Evolutionary conservation across 495 filamentous ascomycete species (phyloP).

Genomic region (Aspergillus saccharolyticus): DNA sequence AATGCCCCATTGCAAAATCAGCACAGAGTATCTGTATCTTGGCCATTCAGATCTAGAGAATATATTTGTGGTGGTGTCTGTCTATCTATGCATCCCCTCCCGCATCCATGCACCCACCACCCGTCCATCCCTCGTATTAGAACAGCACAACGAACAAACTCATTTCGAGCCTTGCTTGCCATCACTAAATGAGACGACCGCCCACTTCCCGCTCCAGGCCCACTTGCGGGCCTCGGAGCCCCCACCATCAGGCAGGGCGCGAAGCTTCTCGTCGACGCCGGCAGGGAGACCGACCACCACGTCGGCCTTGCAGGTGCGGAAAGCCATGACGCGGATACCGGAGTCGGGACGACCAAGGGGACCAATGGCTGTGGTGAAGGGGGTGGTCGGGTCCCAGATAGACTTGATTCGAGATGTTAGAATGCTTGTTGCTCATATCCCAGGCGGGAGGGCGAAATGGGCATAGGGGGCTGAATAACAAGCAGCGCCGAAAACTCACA

Average conservation of each 20-base stretch:
- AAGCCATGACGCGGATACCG: conserved; percentile 73
- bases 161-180: conserved; percentile 54
- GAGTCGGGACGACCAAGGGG: conserved; percentile 69
- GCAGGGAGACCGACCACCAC: conserved; percentile 81
- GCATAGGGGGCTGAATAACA: not conserved
- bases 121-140: too few species aligned
- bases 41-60: too few species aligned
- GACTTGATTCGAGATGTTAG: conserved; percentile 45
- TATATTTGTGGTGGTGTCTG: not conserved
- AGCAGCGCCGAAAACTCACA: conserved; percentile 47
- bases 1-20: too few species aligned
- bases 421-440: not conserved
- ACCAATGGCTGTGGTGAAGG: conserved; percentile 81
- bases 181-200: conserved; percentile 83
- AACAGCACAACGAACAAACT: not conserved
- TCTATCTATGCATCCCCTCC: not conserved
- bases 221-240: conserved; percentile 74
- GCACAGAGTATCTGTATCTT: too few species aligned
- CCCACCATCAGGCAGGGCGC: conserved; percentile 58
- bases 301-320: conserved; percentile 95
- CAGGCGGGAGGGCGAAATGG: not conserved
- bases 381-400: conserved; percentile 81
- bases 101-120: not conserved
- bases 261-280: conserved; percentile 76
- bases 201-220: conserved; percentile 98